A percentile compares a stretch with the other conserved stretches of the same genome.
phyloP scores from a whole-genome alignment of 2,329 filamentous ascomycete species.

The Pezicula neosporulosa region DNA sequence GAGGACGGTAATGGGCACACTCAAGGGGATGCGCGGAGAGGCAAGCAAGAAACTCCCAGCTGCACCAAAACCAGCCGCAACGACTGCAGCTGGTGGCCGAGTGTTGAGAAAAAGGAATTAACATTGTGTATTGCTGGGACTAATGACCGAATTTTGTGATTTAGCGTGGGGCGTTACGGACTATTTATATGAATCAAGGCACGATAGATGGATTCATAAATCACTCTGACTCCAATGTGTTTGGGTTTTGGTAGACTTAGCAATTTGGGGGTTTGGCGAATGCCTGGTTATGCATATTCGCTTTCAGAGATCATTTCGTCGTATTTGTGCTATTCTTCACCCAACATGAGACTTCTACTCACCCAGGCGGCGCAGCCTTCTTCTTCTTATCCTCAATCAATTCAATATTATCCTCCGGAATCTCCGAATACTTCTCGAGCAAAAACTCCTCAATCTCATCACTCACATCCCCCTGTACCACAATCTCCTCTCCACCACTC shows the following conservation, averaged over 20 bases:
- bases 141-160: conserved; percentile 5
- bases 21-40: conserved; percentile 46
- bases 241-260: neutral
- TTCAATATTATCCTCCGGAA: conserved; percentile 95
- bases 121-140: conserved; percentile 3
- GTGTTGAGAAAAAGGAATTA: conserved; percentile 29
- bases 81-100: conserved; percentile 17
- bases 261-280: too few relatives aligned
- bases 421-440: conserved; percentile 80
- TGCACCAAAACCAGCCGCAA: conserved; percentile 36
- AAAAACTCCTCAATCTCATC: conserved; percentile 93
- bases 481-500: conserved; percentile 89
- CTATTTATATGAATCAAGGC: neutral
- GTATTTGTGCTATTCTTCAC: too few relatives aligned
- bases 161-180: conserved; percentile 11
- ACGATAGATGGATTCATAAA: neutral
- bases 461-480: conserved; percentile 94
- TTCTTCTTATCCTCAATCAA: conserved; percentile 95
- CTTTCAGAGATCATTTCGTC: too few relatives aligned
- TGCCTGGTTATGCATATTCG: too few relatives aligned
- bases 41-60: conserved; percentile 47
- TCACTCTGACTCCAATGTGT: neutral
- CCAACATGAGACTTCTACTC: neutral
- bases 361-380: conserved; percentile 54
- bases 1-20: conserved; percentile 50